Conservation (phyloP, 192 early-diverging fungal genomes). For the Backusella luteola region DNA sequence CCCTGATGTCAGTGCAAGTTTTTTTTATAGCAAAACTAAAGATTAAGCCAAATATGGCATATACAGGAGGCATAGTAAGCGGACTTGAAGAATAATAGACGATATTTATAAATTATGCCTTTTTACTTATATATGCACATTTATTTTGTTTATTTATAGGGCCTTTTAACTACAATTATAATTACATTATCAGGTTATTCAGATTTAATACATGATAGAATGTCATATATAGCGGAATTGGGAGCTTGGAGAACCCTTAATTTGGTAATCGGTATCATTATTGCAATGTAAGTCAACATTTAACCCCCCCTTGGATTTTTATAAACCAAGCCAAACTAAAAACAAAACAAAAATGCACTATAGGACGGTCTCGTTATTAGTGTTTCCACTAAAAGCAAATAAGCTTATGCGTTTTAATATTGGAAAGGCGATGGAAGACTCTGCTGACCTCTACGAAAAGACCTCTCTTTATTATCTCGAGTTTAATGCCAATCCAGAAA, state of each 20-base stretch:
- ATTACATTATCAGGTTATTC: slow-evolving; percentile 13
- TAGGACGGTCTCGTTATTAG: slow-evolving; percentile 11
- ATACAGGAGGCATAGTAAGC: slow-evolving; percentile 22
- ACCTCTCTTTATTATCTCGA: slow-evolving; percentile 9
- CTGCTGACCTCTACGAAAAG: slow-evolving; percentile 17
- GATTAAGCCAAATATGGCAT: slow-evolving; percentile 10
- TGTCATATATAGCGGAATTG: not conserved
- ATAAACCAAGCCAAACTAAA: not conserved
- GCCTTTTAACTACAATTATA: slow-evolving; percentile 10
- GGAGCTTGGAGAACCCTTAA: slow-evolving; percentile 19
- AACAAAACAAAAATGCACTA: not conserved
- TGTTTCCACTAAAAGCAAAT: slow-evolving; percentile 20
- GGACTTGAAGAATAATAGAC: not conserved
- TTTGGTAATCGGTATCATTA: slow-evolving; percentile 13
- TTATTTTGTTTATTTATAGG: not conserved
- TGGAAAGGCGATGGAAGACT: slow-evolving; percentile 13
- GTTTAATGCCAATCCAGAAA: not conserved
- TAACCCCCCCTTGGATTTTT: not conserved
- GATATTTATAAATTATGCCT: not conserved
- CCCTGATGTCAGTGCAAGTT: slow-evolving; percentile 13
- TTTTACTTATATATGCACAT: not conserved
- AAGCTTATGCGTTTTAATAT: slow-evolving; percentile 7
- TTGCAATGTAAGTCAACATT: slow-evolving; percentile 11
- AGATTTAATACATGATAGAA: slow-evolving; percentile 4
- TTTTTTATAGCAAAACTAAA: slow-evolving; percentile 23